Evolutionary conservation across 345 rosid genomes (phyloP).

Genomic region (Moricandia arvensis): DNA sequence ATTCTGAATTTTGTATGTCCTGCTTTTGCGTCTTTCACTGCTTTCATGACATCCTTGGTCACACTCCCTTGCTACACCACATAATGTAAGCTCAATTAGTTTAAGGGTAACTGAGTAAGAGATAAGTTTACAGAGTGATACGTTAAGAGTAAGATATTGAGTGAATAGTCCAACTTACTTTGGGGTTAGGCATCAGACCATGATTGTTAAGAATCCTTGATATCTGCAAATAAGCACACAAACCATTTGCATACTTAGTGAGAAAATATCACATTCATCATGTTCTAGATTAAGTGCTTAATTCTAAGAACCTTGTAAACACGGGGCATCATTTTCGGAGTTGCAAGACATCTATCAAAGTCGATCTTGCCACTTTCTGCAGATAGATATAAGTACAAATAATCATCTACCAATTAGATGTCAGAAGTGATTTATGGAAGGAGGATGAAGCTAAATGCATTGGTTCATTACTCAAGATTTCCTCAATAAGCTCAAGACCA

Average conservation of each 20-base stretch:
- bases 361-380: constrained; percentile 82
- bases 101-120: background rate
- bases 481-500: constrained; percentile 79
- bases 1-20: constrained; percentile 79
- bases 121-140: background rate
- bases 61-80: constrained; percentile 83
- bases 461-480: constrained; percentile 59
- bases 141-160: background rate
- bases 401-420: background rate
- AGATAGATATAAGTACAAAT: background rate
- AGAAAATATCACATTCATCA: background rate
- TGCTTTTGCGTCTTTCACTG: constrained; percentile 76
- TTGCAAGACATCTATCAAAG: constrained; percentile 79
- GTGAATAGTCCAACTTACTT: constrained; percentile 48
- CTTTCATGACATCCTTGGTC: constrained; percentile 65
- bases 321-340: constrained; percentile 70
- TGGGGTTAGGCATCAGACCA: constrained; percentile 87
- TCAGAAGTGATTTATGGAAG: background rate
- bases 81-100: background rate
- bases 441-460: background rate
- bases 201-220: constrained; percentile 83
- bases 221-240: constrained; percentile 47
- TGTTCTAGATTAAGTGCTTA: constrained; percentile 1
- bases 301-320: constrained; percentile 64
- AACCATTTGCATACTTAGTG: background rate